Base-by-base conservation (phyloP, 192 early-diverging fungal genomes). In the Backusella westeae region DNA sequence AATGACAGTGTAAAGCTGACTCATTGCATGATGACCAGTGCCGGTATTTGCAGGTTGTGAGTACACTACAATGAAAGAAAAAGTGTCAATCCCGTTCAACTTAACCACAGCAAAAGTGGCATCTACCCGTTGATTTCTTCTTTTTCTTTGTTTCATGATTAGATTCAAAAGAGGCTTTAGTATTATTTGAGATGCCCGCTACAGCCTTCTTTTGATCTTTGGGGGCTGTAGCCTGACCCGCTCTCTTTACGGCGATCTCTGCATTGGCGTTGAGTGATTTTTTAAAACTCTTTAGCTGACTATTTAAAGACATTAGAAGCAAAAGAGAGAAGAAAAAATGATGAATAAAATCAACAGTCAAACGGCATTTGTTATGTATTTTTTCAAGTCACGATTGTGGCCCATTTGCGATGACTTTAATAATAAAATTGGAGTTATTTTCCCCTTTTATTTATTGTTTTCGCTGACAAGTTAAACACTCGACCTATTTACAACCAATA, bases 41-140 rank as follows among this genome's bases (percentile, higher is more conserved):
- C 88, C 88, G 1, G 88, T 87, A 38, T 87, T 84, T 38, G 84
- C 82, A 35, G 88, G 88, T 74, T 89, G 88, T n/a, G 88, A 87
- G 73, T 84, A 85, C 5, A 87, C 84, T 34, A 14, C 69, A 36
- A 44, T 46, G 12, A 34, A 71, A n/a, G 4, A 68, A 21, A 34
- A 49, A 21, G 19, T 7, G 46, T 49, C 46, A 49, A 49, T 49
- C 46, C 6, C 7, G 19, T 49, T n/a, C 1, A 32, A 19, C 42
- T 44, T 75, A 10, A 12, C 6, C 12, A n/a, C 42, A 53, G 46
- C n/a, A 23, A 46, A 46, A 15, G 14, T 9, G 5, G 7, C 10
- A 26, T 35, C 34, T 59, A 76, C 75, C 75, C 5, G 52, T 76
- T 26, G 75, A 39, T 23, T 79, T 79, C 44, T 67, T 79, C 69